These are phyloP conservation scores for Inosperma sp. DNA, from an alignment of 768 basidiomycete genomes.

Conservation along the genomic window DNA sequence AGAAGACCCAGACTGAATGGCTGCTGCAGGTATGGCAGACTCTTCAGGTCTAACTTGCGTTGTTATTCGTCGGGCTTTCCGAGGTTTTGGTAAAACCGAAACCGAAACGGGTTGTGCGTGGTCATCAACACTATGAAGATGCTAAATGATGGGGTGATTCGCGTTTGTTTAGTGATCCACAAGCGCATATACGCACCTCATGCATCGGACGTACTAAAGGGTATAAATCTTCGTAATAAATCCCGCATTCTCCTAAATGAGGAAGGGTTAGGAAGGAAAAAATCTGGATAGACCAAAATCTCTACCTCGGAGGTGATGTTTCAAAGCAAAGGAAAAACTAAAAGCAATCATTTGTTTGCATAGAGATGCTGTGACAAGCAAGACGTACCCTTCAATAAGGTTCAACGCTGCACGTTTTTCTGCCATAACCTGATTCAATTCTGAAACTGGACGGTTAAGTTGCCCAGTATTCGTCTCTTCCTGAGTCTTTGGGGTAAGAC, in stretches of 20 bases:
- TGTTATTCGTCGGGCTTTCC: constrained; percentile 28
- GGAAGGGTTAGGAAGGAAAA: not conserved
- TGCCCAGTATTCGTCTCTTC: constrained; percentile 33
- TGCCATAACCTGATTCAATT: constrained; percentile 48
- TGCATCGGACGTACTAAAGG: constrained; percentile 53
- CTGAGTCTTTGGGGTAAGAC: constrained; percentile 37
- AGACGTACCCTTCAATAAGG: constrained; percentile 49
- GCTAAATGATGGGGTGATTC: constrained; percentile 20
- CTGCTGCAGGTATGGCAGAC: not conserved
- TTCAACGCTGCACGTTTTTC: constrained; percentile 61
- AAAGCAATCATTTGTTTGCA: not conserved
- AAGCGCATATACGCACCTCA: constrained; percentile 31
- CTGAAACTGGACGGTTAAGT: constrained; percentile 33
- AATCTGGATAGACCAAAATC: not conserved
- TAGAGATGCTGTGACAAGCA: not conserved
- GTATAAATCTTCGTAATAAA: constrained; percentile 61
- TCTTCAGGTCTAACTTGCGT: constrained; percentile 5
- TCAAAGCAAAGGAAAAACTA: constrained; percentile 53
- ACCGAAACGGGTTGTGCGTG: constrained; percentile 15
- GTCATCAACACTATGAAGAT: constrained; percentile 28
- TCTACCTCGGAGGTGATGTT: constrained; percentile 57
- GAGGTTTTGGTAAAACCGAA: constrained; percentile 24
- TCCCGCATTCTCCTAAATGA: constrained; percentile 48
- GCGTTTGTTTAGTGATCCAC: not conserved
- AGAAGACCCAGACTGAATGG: not conserved